Evolutionary conservation across 352 stramenopile genomes (phyloP).

Genomic region (Phytophthora aleatoria): DNA sequence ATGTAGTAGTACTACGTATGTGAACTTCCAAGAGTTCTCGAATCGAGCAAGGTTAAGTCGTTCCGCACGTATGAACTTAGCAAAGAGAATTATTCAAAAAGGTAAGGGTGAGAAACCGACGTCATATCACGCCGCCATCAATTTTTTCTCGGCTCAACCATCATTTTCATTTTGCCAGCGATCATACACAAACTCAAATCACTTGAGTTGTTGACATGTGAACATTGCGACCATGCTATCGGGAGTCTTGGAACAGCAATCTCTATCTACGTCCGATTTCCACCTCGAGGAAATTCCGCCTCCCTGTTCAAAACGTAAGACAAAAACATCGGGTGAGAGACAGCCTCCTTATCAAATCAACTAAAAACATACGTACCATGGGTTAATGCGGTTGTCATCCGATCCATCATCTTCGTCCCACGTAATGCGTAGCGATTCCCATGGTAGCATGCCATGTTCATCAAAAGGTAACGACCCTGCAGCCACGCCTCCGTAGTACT

Average conservation of each 20-base stretch:
- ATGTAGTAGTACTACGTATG: too few relatives aligned
- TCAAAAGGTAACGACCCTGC: slow-evolving; percentile 71
- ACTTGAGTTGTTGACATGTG: background rate
- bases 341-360: slow-evolving; percentile 2
- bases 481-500: slow-evolving; percentile 74
- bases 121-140: background rate
- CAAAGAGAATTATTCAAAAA: too few relatives aligned
- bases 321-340: slow-evolving; percentile 17
- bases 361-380: slow-evolving; percentile 54
- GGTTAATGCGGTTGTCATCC: slow-evolving; percentile 84
- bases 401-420: slow-evolving; percentile 88
- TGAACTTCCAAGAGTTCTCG: too few relatives aligned
- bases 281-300: slow-evolving; percentile 43
- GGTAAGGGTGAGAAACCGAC: too few relatives aligned
- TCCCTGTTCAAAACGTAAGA: slow-evolving; percentile 46
- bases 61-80: too few relatives aligned
- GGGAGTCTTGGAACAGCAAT: slow-evolving; percentile 21
- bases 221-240: slow-evolving; percentile 2
- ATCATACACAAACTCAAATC: slow-evolving; percentile 5
- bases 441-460: slow-evolving; percentile 68
- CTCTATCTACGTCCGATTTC: slow-evolving; percentile 35
- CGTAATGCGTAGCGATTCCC: slow-evolving; percentile 79
- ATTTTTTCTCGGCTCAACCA: slow-evolving; percentile 9
- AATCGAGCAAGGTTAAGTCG: too few relatives aligned
- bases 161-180: slow-evolving; percentile 11